Base-by-base conservation (phyloP, 2,329 filamentous ascomycete genomes). In the Sporothrix sp. region DNA sequence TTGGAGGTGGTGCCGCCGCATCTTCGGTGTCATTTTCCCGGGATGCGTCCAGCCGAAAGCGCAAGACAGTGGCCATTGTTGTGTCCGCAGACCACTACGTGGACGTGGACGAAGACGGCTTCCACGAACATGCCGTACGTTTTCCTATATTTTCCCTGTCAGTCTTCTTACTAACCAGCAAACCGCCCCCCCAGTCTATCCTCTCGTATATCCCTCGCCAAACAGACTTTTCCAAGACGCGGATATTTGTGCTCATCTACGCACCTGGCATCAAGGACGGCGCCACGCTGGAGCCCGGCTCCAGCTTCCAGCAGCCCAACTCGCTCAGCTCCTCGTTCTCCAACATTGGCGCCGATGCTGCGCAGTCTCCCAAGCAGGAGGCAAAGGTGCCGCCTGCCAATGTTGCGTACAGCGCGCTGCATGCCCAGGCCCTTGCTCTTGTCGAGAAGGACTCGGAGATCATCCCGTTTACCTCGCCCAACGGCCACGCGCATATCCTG, bases 161-260 rank as follows among this genome's bases (percentile, higher is more conserved):
- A 35, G 51, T 58, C 43, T 33, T 48, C 2, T 35, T 48, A 14
- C 20, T 37, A 5, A 1, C 32, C 25, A 43, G 21, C 39, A 54
- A 59, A 38, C 46, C n/a, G 4, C 18, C 8, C 8, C 28, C 30
- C 20, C 54, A 90, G 85, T 88, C 85, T 25, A 86, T 97, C 58
- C 76, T 97, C 51, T 94, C 90, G 38, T 85, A 95, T 65, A 85
- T 97, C 45, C 87, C 89, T 33, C 79, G 82, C 56, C 79, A 85
- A 53, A 81, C 84, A 57, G 82, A 95, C 64, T 79, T 84, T 56
- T 78, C 81, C 42, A 80, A 74, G 55, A 80, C 84, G 57, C 86
- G 87, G 62, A 74, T 96, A 21, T 94, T 95, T 61, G 77, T 97
- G 52, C 75, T 97, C 57, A 91, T 97, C 62, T 95, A 95, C 66